Evolutionary conservation across 2,329 filamentous ascomycete genomes (phyloP).

Genomic region (Tolypocladium inflatum): DNA sequence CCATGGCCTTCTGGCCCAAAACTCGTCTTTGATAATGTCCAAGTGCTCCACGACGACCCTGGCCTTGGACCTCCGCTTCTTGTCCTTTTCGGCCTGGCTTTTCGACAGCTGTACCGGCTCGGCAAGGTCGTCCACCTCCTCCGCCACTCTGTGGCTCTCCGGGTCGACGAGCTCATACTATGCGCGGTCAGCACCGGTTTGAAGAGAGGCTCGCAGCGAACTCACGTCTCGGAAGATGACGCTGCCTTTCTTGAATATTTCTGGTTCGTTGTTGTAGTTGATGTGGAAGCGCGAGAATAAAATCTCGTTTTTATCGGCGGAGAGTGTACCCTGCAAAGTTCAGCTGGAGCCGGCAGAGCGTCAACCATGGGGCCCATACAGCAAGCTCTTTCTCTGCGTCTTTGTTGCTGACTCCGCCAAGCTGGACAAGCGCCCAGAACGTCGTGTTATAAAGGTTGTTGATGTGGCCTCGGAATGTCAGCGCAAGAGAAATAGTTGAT

Average conservation of each 20-base stretch:
- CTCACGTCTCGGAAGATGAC: conserved; percentile 75
- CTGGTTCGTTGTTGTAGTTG: conserved; percentile 95
- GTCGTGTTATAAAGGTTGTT: conserved; percentile 98
- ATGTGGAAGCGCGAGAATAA: conserved; percentile 80
- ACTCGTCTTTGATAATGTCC: conserved; percentile 91
- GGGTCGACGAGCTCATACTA: conserved; percentile 65
- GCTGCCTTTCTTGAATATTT: conserved; percentile 89
- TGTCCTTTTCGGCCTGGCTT: conserved; percentile 74
- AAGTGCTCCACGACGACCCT: conserved; percentile 73
- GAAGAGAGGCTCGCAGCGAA: background rate
- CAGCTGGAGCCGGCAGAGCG: background rate
- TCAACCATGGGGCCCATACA: conserved; percentile 30
- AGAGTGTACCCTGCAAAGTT: conserved; percentile 59
- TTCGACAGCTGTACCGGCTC: conserved; percentile 55
- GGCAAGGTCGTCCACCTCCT: conserved; percentile 37
- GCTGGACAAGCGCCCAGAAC: conserved; percentile 81
- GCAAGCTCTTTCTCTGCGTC: conserved; percentile 76
- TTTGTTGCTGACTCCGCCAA: conserved; percentile 63
- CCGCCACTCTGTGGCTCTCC: conserved; percentile 32
- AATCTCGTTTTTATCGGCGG: conserved; percentile 92
- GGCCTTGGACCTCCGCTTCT: conserved; percentile 72
- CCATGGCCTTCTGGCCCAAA: conserved; percentile 86
- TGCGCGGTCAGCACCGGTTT: conserved; percentile 11
- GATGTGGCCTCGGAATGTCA: conserved; percentile 61
- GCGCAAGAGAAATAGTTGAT: background rate